These are phyloP conservation scores for Neonectria sp. DNA, from an alignment of 2,329 filamentous ascomycete genomes.

Conservation along the genomic window DNA sequence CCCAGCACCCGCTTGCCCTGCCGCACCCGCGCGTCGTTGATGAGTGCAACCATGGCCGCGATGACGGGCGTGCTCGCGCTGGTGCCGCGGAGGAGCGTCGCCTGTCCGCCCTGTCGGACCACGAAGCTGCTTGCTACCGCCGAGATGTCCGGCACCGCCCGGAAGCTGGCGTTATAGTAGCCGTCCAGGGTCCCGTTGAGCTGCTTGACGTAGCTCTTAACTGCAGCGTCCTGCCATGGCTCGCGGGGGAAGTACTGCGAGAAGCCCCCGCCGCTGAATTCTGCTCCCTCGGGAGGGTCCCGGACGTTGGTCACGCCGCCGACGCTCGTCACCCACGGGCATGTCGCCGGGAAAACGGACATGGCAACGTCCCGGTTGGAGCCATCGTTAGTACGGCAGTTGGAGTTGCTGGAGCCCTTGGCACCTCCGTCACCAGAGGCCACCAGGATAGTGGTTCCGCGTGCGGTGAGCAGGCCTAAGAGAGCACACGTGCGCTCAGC, in stretches of 20 bases:
- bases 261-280: constrained; percentile 68
- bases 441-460: constrained; percentile 67
- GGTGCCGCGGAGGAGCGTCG: constrained; percentile 57
- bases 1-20: constrained; percentile 65
- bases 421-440: constrained; percentile 68
- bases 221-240: constrained; percentile 60
- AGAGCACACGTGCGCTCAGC: constrained; percentile 67
- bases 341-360: constrained; percentile 76
- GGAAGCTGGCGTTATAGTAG: constrained; percentile 61
- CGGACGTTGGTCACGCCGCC: constrained; percentile 67
- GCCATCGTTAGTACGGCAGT: constrained; percentile 73
- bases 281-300: constrained; percentile 58
- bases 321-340: constrained; percentile 78
- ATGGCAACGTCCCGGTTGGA: constrained; percentile 68
- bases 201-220: constrained; percentile 57
- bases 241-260: constrained; percentile 64
- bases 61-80: constrained; percentile 69
- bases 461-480: constrained; percentile 67
- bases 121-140: constrained; percentile 72
- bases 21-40: constrained; percentile 68
- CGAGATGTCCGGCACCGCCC: constrained; percentile 67
- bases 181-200: constrained; percentile 60
- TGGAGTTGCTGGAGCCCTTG: constrained; percentile 61
- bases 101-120: constrained; percentile 51
- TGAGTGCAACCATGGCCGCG: constrained; percentile 67